These are phyloP conservation scores for Tuber borchii DNA, from an alignment of 495 filamentous ascomycete genomes.

Conservation along the genomic window DNA sequence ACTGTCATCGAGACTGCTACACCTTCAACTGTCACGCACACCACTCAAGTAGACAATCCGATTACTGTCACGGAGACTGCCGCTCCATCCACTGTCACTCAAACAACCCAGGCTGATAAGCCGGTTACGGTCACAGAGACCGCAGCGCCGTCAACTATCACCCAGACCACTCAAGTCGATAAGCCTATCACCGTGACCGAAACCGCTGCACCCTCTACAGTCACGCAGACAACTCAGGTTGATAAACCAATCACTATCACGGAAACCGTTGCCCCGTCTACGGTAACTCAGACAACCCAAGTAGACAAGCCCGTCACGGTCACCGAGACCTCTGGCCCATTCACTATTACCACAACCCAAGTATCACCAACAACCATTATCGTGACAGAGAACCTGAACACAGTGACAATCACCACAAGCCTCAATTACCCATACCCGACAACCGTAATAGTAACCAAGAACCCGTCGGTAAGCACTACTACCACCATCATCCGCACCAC, in stretches of 20 bases:
- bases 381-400: neutral
- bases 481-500: conserved; percentile 2
- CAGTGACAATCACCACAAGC: conserved; percentile 2
- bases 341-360: neutral
- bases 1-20: neutral
- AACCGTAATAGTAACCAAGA: neutral
- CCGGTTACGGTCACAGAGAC: conserved; percentile 3
- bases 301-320: neutral
- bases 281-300: conserved; percentile 1
- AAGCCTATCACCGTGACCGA: conserved; percentile 7
- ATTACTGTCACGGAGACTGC: neutral
- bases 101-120: neutral
- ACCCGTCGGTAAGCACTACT: neutral
- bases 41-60: neutral
- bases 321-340: neutral
- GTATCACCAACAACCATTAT: neutral
- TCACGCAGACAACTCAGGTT: neutral
- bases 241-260: conserved; percentile 3
- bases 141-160: neutral
- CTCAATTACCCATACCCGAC: conserved; percentile 1
- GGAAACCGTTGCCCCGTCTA: neutral
- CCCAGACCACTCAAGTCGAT: neutral
- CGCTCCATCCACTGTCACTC: neutral
- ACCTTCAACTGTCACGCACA: neutral
- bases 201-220: neutral